Evolutionary conservation across 2,329 filamentous ascomycete species (phyloP).

Genomic region (Aspergillus tamarii): DNA sequence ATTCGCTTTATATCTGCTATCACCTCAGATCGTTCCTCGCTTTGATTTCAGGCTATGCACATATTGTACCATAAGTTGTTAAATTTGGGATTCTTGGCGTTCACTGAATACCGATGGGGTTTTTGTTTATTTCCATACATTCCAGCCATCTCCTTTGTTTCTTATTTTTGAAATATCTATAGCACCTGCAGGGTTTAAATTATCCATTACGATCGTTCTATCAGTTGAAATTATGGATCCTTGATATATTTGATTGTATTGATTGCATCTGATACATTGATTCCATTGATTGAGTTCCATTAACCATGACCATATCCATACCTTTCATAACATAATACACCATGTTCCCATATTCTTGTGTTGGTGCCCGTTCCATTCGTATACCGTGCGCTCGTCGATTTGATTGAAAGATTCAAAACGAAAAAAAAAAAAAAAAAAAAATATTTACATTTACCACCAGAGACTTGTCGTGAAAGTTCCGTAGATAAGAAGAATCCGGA

Average conservation of each 20-base stretch:
- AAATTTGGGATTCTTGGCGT: not conserved
- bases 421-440: not conserved
- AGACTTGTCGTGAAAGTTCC: not conserved
- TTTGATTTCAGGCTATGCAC: not conserved
- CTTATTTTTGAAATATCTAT: not conserved
- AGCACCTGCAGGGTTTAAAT: not conserved
- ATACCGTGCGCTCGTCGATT: not conserved
- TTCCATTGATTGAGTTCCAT: constrained; percentile 1
- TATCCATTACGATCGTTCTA: not conserved
- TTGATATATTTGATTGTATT: no score
- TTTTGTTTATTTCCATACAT: not conserved
- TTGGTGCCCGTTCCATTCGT: not conserved
- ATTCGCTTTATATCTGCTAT: not conserved
- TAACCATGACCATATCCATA: constrained; percentile 2
- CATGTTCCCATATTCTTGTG: not conserved
- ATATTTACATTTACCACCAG: constrained; percentile 8
- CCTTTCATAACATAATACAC: not conserved
- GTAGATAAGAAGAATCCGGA: not conserved
- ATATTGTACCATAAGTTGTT: not conserved
- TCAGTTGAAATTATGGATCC: not conserved
- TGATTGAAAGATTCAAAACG: not conserved
- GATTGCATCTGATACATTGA: not conserved
- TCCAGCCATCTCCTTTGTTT: not conserved
- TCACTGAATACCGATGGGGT: not conserved
- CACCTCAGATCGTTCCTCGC: not conserved